Percentiles rank a stretch among this genome's conserved stretches.
Conservation (phyloP, 164 flowering plant genomes). For the Stephania yunnanensis region DNA sequence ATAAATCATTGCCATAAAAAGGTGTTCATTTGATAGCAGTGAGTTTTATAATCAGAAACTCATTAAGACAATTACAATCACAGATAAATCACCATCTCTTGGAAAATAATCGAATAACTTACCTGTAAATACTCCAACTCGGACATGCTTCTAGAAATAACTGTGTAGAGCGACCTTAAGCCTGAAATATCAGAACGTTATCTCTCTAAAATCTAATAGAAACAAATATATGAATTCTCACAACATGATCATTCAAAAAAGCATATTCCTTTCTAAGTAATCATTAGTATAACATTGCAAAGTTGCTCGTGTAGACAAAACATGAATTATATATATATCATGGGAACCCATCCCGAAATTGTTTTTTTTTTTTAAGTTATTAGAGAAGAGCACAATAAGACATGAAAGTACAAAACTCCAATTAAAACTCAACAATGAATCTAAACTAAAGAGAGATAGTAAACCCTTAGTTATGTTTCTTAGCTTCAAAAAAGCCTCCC, state of each 20-base stretch:
- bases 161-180: slow-evolving; percentile 79
- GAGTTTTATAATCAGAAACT: not conserved
- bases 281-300: too few species aligned
- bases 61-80: not conserved
- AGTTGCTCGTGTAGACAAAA: not conserved
- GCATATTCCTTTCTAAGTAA: too few species aligned
- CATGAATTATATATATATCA: not conserved
- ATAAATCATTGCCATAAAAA: not conserved
- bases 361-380: too few species aligned
- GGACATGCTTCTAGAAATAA: slow-evolving; percentile 78
- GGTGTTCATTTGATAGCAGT: not conserved
- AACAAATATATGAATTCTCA: not conserved
- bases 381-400: not conserved
- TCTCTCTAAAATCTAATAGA: not conserved
- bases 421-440: not conserved
- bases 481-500: not conserved
- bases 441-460: not conserved
- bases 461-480: not conserved
- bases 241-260: too few species aligned
- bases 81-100: slow-evolving; percentile 1
- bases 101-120: slow-evolving; percentile 10
- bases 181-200: slow-evolving; percentile 48
- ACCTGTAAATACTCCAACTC: slow-evolving; percentile 95
- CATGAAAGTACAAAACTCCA: not conserved
- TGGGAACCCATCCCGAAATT: not conserved